These are phyloP conservation scores for Lipomyces lipofer DNA, from an alignment of 805 yeast species.

Conservation along the genomic window DNA sequence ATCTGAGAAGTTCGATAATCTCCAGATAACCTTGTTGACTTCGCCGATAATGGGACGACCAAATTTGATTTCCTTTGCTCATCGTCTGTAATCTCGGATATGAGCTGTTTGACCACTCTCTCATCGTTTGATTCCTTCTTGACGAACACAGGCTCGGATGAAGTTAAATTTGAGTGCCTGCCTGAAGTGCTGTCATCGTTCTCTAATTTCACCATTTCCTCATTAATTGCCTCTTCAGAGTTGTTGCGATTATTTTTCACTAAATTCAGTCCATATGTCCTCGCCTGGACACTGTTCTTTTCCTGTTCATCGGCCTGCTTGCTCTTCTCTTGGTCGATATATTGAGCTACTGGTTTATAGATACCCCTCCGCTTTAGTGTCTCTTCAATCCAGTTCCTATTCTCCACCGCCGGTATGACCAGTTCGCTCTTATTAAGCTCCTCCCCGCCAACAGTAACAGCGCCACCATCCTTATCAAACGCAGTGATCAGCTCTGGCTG, in stretches of 20 bases:
- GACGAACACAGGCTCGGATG: not conserved
- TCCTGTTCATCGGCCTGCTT: conserved; percentile 27
- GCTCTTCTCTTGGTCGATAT: conserved; percentile 20
- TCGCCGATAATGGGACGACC: conserved; percentile 3
- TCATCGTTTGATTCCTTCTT: conserved; percentile 14
- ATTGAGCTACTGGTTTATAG: conserved; percentile 23
- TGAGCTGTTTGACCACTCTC: conserved; percentile 3
- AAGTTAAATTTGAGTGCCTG: not conserved
- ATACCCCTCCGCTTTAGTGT: conserved; percentile 15
- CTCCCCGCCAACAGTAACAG: not conserved
- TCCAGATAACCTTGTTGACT: conserved; percentile 5
- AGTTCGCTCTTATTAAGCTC: conserved; percentile 4
- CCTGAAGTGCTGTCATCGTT: not conserved
- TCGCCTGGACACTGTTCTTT: conserved; percentile 3
- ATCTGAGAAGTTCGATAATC: not conserved
- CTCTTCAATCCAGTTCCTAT: conserved; percentile 29
- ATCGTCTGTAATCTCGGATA: conserved; percentile 23
- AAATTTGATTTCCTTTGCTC: conserved; percentile 4
- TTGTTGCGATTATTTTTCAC: not conserved
- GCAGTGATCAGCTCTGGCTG: conserved; percentile 21
- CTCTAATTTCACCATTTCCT: not conserved
- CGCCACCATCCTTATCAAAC: conserved; percentile 21
- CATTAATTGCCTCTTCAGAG: not conserved
- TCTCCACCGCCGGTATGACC: conserved; percentile 25
- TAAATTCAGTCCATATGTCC: conserved; percentile 15